Evolutionary conservation across 1,284 basidiomycete species (phyloP), one percentile per base, ranked within the genome.

Genomic region (Inonotus obliquus): DNA sequence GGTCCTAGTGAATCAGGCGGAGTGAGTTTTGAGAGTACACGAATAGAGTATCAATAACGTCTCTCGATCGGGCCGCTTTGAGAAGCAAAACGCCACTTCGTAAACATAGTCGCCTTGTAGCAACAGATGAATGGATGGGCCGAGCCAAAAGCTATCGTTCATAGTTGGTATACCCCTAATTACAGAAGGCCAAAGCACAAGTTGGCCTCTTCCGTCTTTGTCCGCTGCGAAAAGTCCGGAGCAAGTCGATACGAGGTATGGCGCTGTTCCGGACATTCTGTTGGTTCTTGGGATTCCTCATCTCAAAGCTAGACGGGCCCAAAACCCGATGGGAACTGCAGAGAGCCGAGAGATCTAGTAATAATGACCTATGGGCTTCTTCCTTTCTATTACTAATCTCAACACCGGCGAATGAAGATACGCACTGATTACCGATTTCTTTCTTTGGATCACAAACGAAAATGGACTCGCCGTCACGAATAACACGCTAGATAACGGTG

Each of bases 121-220:
- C 51, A 52, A 19, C 17, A 25, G 32, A 35, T 17, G 27, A 35
- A 27, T 10, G 14, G 25, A 17, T 52, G 11, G 35, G 4, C 11
- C 14, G 51, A 14, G 27, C 35, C 51, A 35, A 17, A 35, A 14
- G 17, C 13, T 27, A 52, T 32, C n/a, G 32, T 9, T 6, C 17
- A 19, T 14, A 44, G 19, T 55, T 10, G 44, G n/a, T 39, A 57
- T 57, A 23, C 55, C 39, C 55, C 55, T 57, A 57, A 57, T 41
- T 35, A 47, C 41, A 21, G 10, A 47, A 47, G 44, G 27, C 35
- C 10, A 21, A 14, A 35, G 19, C 25, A n/a, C 29, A 27, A 29
- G 10, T 27, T 47, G 29, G 21, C n/a, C 25, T 47, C 54, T 17
- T 47, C 19, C 41, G 23, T 47, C 55, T 44, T 32, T 27, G 21